A percentile compares a stretch with the other conserved stretches of the same genome.
Conservation (phyloP, 2,329 filamentous ascomycete species). For the Corinectria fuckeliana region DNA sequence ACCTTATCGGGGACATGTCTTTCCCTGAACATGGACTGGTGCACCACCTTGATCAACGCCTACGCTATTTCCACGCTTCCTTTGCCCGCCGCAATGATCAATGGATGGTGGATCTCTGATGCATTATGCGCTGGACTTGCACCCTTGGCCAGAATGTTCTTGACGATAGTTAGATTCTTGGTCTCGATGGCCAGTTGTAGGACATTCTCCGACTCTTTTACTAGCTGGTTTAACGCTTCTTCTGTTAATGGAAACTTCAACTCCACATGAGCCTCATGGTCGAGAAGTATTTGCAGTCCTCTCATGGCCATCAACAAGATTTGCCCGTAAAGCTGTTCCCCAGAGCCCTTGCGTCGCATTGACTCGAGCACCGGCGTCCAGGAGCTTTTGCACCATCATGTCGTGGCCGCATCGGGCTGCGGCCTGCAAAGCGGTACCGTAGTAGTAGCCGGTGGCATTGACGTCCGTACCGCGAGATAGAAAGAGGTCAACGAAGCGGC, state of each 20-base stretch:
- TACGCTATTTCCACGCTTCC: no score
- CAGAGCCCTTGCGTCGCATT: slow-evolving; percentile 13
- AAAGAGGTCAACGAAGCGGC: background rate
- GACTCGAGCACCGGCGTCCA: slow-evolving; percentile 3
- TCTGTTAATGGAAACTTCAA: background rate
- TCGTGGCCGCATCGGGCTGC: slow-evolving; percentile 10
- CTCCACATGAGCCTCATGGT: slow-evolving; percentile 1
- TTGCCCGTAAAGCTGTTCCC: slow-evolving; percentile 11
- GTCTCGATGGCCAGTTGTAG: no score
- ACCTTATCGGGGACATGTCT: no score
- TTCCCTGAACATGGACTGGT: no score
- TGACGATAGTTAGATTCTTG: no score
- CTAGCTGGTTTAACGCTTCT: no score
- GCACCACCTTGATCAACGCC: no score
- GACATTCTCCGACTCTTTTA: no score
- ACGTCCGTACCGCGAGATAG: slow-evolving; percentile 8
- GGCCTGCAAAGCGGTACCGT: slow-evolving; percentile 17
- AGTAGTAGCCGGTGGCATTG: slow-evolving; percentile 15
- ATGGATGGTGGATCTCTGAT: no score
- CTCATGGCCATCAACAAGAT: background rate
- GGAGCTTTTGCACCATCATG: background rate
- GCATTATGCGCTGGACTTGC: no score
- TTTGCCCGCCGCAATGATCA: no score
- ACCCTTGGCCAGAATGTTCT: no score
- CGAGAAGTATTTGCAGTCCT: slow-evolving; percentile 2